Evolutionary conservation across 805 yeast species (phyloP).

Genomic region (Kurtzmaniella cleridarum): DNA sequence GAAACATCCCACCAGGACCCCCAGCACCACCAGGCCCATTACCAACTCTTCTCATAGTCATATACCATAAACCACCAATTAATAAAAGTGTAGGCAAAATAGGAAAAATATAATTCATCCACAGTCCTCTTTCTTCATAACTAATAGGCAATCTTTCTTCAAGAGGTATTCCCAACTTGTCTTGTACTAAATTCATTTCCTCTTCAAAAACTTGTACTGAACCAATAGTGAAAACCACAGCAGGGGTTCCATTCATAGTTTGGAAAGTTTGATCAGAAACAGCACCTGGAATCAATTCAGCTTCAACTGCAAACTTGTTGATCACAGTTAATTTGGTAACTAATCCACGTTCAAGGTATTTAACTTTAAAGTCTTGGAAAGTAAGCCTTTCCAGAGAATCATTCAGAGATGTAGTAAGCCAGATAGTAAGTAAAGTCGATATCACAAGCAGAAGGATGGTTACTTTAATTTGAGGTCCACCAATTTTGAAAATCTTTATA

Average conservation of each 20-base stretch:
- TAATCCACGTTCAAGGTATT: constrained; percentile 69
- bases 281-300: constrained; percentile 49
- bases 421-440: constrained; percentile 6
- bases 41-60: constrained; percentile 49
- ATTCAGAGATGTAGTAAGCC: constrained; percentile 1
- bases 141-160: constrained; percentile 72
- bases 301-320: constrained; percentile 68
- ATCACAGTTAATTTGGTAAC: constrained; percentile 71
- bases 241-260: constrained; percentile 30
- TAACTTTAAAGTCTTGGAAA: constrained; percentile 81
- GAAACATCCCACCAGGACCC: constrained; percentile 59
- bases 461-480: constrained; percentile 4
- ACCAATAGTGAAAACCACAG: constrained; percentile 78
- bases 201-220: constrained; percentile 83
- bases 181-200: constrained; percentile 70
- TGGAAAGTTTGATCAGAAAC: constrained; percentile 38
- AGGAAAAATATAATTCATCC: constrained; percentile 59
- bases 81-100: constrained; percentile 76
- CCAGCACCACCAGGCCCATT: constrained; percentile 28
- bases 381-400: constrained; percentile 33
- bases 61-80: constrained; percentile 73
- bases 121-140: constrained; percentile 63
- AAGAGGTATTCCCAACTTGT: constrained; percentile 58
- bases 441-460: constrained; percentile 3
- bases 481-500: constrained; percentile 22